Conservation (phyloP, 1,284 basidiomycete genomes). For the Peniophora sp. region DNA sequence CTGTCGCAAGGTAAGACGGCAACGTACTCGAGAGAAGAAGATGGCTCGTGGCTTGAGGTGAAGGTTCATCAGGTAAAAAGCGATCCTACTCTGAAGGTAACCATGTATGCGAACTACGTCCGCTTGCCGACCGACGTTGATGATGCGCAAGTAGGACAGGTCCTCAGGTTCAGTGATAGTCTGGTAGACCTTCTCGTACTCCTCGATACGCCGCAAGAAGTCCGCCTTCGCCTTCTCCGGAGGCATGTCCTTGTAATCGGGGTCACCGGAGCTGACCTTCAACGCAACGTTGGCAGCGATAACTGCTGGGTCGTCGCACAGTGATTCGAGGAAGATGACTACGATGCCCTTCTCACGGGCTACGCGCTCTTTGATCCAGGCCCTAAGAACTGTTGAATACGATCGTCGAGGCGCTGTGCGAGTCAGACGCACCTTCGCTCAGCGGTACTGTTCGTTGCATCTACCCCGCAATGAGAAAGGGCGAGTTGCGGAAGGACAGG, state of each 20-base stretch:
- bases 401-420: neutral
- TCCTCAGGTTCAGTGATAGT: conserved; percentile 78
- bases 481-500: conserved; percentile 3
- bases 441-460: conserved; percentile 90
- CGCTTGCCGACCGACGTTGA: conserved; percentile 83
- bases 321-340: conserved; percentile 90
- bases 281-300: conserved; percentile 94
- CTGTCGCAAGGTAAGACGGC: too few species aligned
- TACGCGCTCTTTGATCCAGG: conserved; percentile 78
- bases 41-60: conserved; percentile 96
- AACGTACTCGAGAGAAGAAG: conserved; percentile 81
- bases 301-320: conserved; percentile 89
- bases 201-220: conserved; percentile 85
- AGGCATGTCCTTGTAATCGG: conserved; percentile 90
- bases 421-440: conserved; percentile 48
- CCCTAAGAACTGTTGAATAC: conserved; percentile 31
- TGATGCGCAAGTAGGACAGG: conserved; percentile 81
- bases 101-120: conserved; percentile 82
- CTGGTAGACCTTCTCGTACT: conserved; percentile 96
- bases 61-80: conserved; percentile 98
- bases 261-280: conserved; percentile 94
- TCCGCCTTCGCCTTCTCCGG: conserved; percentile 83
- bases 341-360: conserved; percentile 84
- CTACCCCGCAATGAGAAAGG: conserved; percentile 27
- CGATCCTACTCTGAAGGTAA: conserved; percentile 93